Base-by-base conservation (phyloP, 2,329 filamentous ascomycete species). In the Ceratocystis harringtonii region DNA sequence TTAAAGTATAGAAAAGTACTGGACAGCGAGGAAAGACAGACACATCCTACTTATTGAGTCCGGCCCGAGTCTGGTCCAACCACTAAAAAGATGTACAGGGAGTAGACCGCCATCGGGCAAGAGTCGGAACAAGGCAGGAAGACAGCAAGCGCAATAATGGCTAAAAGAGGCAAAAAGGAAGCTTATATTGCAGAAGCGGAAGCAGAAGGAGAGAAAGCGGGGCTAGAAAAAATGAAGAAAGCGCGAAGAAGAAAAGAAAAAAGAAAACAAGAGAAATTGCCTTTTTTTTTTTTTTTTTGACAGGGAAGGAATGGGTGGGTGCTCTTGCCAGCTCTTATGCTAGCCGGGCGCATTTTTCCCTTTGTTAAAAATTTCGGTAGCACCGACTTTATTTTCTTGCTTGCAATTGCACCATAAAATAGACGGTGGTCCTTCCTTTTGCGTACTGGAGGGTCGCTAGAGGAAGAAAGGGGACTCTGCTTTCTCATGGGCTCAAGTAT, bases 321-420 rank as follows among this genome's bases (percentile, higher is more conserved):
- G 55, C 55, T n/a, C 55, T 32, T 36, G 30, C 55, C 30, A 58
- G 28, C 36, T 58, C 55, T 30, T 32, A 58, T 32, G 15, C 32
- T 58, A 8, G 28, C 55, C 55, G 55, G 55, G 55, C 55, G 28
- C 28, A 41, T 10, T 25, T 52, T 58, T 30, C 22, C 30, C 30
- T 58, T 36, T 36, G 55, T 30, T 58, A 28, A 25, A 41, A 58
- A 58, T 58, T 58, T 58, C 55, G 55, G 55, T 32, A 36, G 19
- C 32, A 58, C 55, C 55, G 55, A 58, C 55, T 22, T 55, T 65
- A 25, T 55, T 25, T 30, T 63, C 19, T 45, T n/a, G 25, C 19
- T 17, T 41, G 44, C 41, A 32, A 28, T 45, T 36, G 30, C 62
- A 22, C 12, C 17, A 22, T 1, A 22, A 15, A 17, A 17, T n/a